Percentiles rank a stretch among this genome's conserved stretches.
phyloP scores from a whole-genome alignment of 129 eudicot species.

The Heracleum sosnowskyi region DNA sequence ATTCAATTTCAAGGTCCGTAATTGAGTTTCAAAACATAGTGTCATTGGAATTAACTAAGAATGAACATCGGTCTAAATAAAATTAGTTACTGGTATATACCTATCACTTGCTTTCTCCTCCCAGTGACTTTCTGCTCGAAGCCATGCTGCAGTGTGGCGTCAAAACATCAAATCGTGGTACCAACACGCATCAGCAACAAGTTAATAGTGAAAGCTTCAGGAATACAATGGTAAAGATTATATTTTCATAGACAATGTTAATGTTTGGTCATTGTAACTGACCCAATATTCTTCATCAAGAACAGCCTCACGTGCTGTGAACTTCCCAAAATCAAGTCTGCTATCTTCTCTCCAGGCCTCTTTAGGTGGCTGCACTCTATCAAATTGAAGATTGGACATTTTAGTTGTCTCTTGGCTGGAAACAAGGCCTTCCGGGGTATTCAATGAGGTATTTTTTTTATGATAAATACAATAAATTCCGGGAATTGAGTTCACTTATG shows the following conservation, averaged over 20 bases:
- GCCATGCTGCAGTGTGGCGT: slow-evolving; percentile 84
- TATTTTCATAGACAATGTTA: neutral
- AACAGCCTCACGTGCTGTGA: slow-evolving; percentile 62
- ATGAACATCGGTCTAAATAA: no score
- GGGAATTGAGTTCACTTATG: slow-evolving; percentile 65
- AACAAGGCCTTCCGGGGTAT: slow-evolving; percentile 21
- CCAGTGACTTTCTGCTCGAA: slow-evolving; percentile 84
- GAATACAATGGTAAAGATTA: neutral
- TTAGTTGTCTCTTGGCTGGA: slow-evolving; percentile 14
- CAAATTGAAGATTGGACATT: slow-evolving; percentile 34
- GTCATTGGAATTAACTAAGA: neutral
- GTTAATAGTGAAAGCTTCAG: neutral
- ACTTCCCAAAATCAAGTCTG: slow-evolving; percentile 51
- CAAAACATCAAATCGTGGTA: slow-evolving; percentile 15
- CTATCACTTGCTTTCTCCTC: slow-evolving; percentile 53
- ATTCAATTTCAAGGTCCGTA: neutral
- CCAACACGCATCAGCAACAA: slow-evolving; percentile 15
- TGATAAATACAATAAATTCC: no score
- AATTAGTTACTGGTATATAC: slow-evolving; percentile 21
- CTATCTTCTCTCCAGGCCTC: slow-evolving; percentile 20
- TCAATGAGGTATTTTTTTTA: slow-evolving; percentile 27
- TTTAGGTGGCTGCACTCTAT: slow-evolving; percentile 38
- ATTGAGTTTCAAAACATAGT: neutral
- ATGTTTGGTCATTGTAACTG: neutral
- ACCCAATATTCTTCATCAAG: slow-evolving; percentile 91